Base-by-base conservation (phyloP, 257 asterid species). In the Paulownia fortunei region DNA sequence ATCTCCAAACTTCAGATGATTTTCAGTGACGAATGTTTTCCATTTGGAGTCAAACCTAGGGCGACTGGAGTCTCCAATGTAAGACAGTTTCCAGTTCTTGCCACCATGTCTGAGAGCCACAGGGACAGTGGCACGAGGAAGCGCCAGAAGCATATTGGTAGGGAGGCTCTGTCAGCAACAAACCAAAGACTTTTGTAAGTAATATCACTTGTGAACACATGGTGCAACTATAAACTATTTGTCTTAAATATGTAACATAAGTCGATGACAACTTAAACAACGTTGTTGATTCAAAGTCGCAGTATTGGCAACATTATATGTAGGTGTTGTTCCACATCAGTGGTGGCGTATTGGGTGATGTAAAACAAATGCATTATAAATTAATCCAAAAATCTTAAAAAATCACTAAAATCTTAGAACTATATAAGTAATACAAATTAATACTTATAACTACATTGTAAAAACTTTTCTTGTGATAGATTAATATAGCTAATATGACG, bases 1-100 rank as follows among this genome's bases (percentile, higher is more conserved):
- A 86, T 88, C 91, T 4, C 87, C 89, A 3, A 32, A 6, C 64
- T 81, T 60, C 27, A 90, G 82, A 18, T 81, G 49, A 80, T 87
- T 90, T n/a, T 83, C 88, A 1, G 5, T 12, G 9, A 26, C 83
- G 67, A 88, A 90, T 4, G 8, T 10, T 69, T 27, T 85, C 89
- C 89, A 88, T 3, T 7, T 23, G 5, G 18, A 0, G 32, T 65
- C 82, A 19, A 88, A 72, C 71, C 42, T 56, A 10, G 71, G 83
- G 10, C 15, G 11, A 11, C 0, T 16, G 11, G 0, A 0, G 16
- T 5, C 63, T n/a, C 89, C 86, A 6, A 0, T 9, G 62, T 77
- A 90, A 23, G n/a, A 1, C 64, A 74, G 21, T 2, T 77, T 52
- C 92, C 92, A 88, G 23, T 39, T 60, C 81, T 83, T 83, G 77